A percentile compares a stretch with the other conserved stretches of the same genome.
These are phyloP conservation scores for Collybiopsis luxurians DNA, from an alignment of 768 basidiomycete genomes.

Conservation along the genomic window DNA sequence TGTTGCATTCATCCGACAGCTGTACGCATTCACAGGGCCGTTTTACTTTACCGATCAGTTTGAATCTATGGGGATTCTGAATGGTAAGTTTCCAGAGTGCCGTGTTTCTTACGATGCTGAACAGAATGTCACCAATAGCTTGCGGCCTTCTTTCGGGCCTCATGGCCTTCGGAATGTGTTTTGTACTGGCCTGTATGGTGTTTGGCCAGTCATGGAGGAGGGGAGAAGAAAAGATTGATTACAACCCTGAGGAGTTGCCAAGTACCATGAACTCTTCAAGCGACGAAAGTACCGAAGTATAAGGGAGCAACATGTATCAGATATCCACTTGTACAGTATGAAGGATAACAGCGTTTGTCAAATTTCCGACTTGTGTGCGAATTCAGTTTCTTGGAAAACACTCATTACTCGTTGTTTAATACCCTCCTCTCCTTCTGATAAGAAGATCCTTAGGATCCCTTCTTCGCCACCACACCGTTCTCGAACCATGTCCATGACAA, in stretches of 20 bases:
- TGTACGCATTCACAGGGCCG: constrained; percentile 5
- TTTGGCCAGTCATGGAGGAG: constrained; percentile 1
- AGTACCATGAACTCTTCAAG: no score
- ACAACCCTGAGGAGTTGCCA: no score
- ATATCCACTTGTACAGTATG: no score
- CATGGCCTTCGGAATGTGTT: not conserved
- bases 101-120: not conserved
- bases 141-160: constrained; percentile 2
- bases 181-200: not conserved
- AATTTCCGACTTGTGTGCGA: no score
- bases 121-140: not conserved
- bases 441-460: constrained; percentile 35
- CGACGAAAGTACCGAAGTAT: no score
- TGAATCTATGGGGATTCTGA: not conserved
- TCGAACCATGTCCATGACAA: constrained; percentile 51
- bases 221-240: not conserved
- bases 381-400: not conserved
- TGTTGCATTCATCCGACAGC: constrained; percentile 4
- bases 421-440: constrained; percentile 34
- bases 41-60: constrained; percentile 4
- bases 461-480: constrained; percentile 44
- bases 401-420: constrained; percentile 17
- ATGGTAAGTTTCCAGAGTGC: not conserved
- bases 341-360: no score
- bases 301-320: no score